Conservation (phyloP, 371 early-diverging fungal species). For the Apophysomyces trapeziformis region DNA sequence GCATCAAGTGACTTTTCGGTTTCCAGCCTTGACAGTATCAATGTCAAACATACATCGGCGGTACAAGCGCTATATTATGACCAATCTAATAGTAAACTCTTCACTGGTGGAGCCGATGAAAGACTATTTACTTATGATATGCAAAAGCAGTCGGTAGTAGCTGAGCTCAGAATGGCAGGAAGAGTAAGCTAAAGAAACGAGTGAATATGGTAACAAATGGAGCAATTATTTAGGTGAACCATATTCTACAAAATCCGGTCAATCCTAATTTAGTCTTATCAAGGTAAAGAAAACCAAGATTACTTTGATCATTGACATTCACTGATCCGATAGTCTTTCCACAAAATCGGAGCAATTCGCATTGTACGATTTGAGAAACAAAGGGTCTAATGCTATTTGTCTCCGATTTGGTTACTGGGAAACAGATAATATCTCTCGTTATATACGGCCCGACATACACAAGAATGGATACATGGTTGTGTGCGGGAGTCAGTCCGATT, state of each 20-base stretch:
- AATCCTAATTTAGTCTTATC: conserved; percentile 25
- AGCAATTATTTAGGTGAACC: conserved; percentile 23
- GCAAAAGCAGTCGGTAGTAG: conserved; percentile 9
- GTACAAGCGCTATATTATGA: conserved; percentile 32
- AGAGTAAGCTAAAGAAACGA: conserved; percentile 9
- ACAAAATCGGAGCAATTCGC: conserved; percentile 32
- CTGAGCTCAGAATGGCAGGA: conserved; percentile 15
- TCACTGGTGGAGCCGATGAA: conserved; percentile 39
- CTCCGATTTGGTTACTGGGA: conserved; percentile 39
- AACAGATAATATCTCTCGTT: conserved; percentile 36
- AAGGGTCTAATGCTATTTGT: conserved; percentile 22
- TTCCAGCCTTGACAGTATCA: conserved; percentile 15
- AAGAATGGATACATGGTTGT: conserved; percentile 42
- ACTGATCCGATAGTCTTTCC: conserved; percentile 20
- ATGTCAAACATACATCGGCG: conserved; percentile 32
- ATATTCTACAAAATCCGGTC: conserved; percentile 23
- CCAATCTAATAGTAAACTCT: conserved; percentile 20
- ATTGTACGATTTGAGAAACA: conserved; percentile 32
- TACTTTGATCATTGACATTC: conserved; percentile 9
- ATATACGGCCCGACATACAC: conserved; percentile 44
- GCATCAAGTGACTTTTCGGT: conserved; percentile 17
- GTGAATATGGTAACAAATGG: background rate
- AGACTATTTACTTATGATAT: conserved; percentile 31
- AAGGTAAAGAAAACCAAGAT: conserved; percentile 17
- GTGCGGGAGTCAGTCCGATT: conserved; percentile 33